phyloP scores from a whole-genome alignment of 2,329 filamentous ascomycete species.

The Trichoderma citrinoviride region DNA sequence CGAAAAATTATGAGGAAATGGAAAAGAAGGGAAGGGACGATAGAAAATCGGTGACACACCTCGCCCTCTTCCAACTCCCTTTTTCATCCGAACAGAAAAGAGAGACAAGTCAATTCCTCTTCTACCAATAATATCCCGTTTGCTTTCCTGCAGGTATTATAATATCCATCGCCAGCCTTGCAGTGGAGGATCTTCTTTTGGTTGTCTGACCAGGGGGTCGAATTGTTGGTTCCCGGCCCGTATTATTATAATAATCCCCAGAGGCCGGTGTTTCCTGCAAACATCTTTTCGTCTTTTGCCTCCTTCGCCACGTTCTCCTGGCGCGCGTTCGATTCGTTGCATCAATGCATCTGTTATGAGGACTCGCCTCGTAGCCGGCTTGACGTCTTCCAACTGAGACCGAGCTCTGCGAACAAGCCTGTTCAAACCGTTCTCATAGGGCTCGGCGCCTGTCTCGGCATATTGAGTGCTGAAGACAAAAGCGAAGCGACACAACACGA shows the following conservation, averaged over 20 bases:
- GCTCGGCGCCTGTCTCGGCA: not conserved
- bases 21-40: not conserved
- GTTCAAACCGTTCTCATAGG: not conserved
- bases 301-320: not conserved
- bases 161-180: not conserved
- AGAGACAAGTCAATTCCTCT: not conserved
- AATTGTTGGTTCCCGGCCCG: not conserved
- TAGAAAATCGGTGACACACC: not conserved
- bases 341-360: not conserved
- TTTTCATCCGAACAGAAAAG: not conserved
- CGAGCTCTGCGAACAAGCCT: not conserved
- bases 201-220: constrained; percentile 7
- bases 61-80: not conserved
- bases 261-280: not conserved
- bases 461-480: not conserved
- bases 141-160: not conserved
- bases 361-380: not conserved
- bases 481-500: not conserved
- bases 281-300: not conserved
- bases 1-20: not conserved
- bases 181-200: constrained; percentile 1
- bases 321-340: not conserved
- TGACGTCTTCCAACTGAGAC: not conserved
- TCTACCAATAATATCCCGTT: not conserved
- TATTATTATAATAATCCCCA: not conserved